A percentile compares a stretch with the other conserved stretches of the same genome.
Evolutionary conservation across 257 asterid genomes (phyloP).

Genomic region (Anisodus acutangulus): DNA sequence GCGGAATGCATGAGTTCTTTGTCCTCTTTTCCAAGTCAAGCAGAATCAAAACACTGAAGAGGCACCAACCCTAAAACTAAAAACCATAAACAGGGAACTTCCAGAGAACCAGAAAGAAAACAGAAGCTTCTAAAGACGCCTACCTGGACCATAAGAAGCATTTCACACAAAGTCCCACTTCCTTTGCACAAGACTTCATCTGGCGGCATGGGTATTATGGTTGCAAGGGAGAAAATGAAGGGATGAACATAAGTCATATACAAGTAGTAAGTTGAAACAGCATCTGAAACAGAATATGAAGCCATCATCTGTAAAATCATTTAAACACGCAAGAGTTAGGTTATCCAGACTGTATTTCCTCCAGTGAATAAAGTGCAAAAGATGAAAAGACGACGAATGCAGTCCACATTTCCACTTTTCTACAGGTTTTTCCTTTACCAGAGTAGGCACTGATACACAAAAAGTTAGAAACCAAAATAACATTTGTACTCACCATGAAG

Average conservation of each 20-base stretch:
- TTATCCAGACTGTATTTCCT: not conserved
- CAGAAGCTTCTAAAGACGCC: constrained; percentile 31
- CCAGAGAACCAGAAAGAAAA: constrained; percentile 21
- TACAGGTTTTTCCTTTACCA: constrained; percentile 15
- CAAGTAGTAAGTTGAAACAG: constrained; percentile 96
- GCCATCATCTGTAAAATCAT: constrained; percentile 46
- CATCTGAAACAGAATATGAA: constrained; percentile 99
- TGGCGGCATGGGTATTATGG: constrained; percentile 98
- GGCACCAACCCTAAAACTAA: constrained; percentile 30
- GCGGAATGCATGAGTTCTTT: constrained; percentile 27
- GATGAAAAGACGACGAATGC: not conserved
- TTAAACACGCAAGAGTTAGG: constrained; percentile 25
- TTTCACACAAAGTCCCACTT: constrained; percentile 98
- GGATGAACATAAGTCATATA: constrained; percentile 99
- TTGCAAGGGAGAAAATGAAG: constrained; percentile 95
- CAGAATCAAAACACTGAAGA: constrained; percentile 19
- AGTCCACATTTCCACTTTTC: not conserved
- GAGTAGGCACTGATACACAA: constrained; percentile 7
- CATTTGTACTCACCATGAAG: not conserved
- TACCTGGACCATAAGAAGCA: constrained; percentile 99
- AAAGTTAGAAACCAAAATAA: not conserved
- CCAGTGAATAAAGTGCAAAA: not conserved
- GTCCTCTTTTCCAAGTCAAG: constrained; percentile 23
- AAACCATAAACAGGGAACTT: constrained; percentile 20
- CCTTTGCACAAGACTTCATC: constrained; percentile 98